phyloP scores from a whole-genome alignment of 148 eudicot genomes.

The Chenopodium album region DNA sequence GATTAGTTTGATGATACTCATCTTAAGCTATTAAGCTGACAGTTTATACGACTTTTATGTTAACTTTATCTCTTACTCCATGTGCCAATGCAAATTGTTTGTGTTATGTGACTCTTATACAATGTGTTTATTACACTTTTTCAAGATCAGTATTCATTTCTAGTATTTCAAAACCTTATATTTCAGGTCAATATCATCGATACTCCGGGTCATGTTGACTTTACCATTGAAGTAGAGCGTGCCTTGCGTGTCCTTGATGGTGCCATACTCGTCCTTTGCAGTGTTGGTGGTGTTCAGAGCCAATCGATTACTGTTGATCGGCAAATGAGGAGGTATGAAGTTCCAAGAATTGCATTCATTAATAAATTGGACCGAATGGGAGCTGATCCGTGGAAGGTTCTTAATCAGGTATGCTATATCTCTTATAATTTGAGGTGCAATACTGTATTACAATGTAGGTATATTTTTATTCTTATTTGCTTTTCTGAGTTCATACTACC shows the following conservation, averaged over 20 bases:
- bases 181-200: constrained; percentile 92
- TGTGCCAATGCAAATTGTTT: neutral
- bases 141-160: neutral
- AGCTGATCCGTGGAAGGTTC: constrained; percentile 99
- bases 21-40: neutral
- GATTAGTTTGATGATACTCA: neutral
- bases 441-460: neutral
- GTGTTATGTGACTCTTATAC: neutral
- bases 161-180: neutral
- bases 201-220: constrained; percentile 98
- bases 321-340: constrained; percentile 97
- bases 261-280: constrained; percentile 94
- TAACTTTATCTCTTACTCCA: neutral
- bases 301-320: constrained; percentile 98
- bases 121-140: neutral
- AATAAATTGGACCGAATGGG: constrained; percentile 98
- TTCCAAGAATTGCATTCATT: constrained; percentile 93
- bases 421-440: neutral
- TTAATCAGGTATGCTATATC: constrained; percentile 64
- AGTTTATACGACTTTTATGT: neutral
- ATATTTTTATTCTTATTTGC: neutral
- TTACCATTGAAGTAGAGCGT: constrained; percentile 98
- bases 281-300: constrained; percentile 99
- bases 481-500: neutral
- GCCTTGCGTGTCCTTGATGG: constrained; percentile 99